Base-by-base conservation (phyloP, 768 basidiomycete genomes). In the Termitomyces sp. region DNA sequence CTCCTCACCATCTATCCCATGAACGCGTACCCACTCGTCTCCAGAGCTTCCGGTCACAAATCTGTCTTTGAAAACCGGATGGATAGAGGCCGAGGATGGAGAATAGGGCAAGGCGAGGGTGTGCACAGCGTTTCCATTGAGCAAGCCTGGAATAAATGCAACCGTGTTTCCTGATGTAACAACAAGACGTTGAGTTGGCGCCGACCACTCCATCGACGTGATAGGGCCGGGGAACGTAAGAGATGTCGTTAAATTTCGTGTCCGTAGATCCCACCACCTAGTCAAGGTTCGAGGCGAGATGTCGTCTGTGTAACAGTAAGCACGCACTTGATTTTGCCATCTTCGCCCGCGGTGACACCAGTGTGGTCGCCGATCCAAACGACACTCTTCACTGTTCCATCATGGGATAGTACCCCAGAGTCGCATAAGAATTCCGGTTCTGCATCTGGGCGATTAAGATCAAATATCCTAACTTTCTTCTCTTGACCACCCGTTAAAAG, bases 221-320 rank as follows among this genome's bases (percentile, higher is more conserved):
- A 98, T 88, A 20, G 94, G 83, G 56, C 83, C 85, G 4, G 87
- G 81, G 65, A 94, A 89, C 6, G 80, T 78, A 57, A 94, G 74
- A 42, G 79, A 81, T 42, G 86, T 90, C 27, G 86, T 86, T 58
- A 90, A 73, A 58, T 82, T 77, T 52, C 87, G 81, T 32, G 90
- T 89, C 60, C 92, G 82, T 36, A 96, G 75, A 75, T 98, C 96
- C 96, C 96, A 99, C 94, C 94, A 98, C 68, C 94, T 97, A 65
- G 20, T 34, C 39, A 31, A 67, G 34, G 67, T 68, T 31, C 49
- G 62, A 62, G 53, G 57, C 48, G n/a, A n/a, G 22, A 43, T 14
- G 36, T 5, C 14, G 46, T 12, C 37, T 27, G 49, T 37, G 24
- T 34, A 55, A 26, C 49, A 29, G 53, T 24, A 29, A 55, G 22